Base-by-base conservation (phyloP, 176 grass and related monocot genomes). In the Pontederia paniculata region DNA sequence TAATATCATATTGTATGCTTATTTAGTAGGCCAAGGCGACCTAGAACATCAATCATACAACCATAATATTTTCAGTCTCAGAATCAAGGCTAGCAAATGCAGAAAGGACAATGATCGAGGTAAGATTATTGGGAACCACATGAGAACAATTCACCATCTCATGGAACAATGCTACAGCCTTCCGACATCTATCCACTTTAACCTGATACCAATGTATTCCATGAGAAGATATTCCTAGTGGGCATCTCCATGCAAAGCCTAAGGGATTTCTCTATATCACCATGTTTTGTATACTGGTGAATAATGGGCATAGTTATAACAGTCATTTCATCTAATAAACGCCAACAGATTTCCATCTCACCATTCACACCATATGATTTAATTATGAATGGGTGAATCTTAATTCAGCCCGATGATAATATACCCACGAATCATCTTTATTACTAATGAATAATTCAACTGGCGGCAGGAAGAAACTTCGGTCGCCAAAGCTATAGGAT, bases 41-140 rank as follows among this genome's bases (percentile, higher is more conserved):
- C 81, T 71, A 89, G 74, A 80, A 89, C 72, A 82, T 95, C 84
- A 9, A 95, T 71, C 70, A 89, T 71, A 57, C 84, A 95, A 21
- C 85, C 81, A 55, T 89, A 83, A 56, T 95, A 84, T 31, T 88
- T n/a, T n/a, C 75, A 18, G 78, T 74, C 52, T 80, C 89, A 43
- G 73, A 85, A 37, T 15, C 4, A 47, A 89, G 66, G 18, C 48
- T 45, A 45, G n/a, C n/a, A n/a, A n/a, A n/a, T n/a, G n/a, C n/a
- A n/a, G n/a, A n/a, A n/a, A n/a, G n/a, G n/a, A n/a, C n/a, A n/a
- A n/a, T n/a, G n/a, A n/a, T n/a, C n/a, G n/a, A n/a, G n/a, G n/a
- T n/a, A n/a, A n/a, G n/a, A n/a, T n/a, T n/a, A n/a, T 6, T 37
- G 7, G 28, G 5, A 5, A 37, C 7, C 28, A 5, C 28, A 37